A percentile compares a stretch with the other conserved stretches of the same genome.
phyloP scores from a whole-genome alignment of 192 early-diverging fungal genomes.

The Coemansia sp. region DNA sequence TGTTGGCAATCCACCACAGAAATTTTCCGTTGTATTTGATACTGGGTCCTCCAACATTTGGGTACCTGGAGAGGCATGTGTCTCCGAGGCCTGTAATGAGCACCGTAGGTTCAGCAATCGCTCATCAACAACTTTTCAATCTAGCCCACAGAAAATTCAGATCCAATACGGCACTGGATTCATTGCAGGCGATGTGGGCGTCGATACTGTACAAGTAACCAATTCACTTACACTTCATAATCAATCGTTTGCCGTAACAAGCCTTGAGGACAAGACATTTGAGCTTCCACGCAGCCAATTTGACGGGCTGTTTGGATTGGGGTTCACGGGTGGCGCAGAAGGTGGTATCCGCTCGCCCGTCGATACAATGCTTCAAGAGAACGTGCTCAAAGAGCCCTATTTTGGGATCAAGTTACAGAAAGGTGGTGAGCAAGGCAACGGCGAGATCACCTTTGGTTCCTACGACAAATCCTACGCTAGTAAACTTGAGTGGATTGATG shows the following conservation, averaged over 20 bases:
- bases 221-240: constrained; percentile 32
- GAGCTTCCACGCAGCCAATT: constrained; percentile 48
- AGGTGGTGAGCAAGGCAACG: constrained; percentile 31
- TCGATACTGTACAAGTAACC: constrained; percentile 58
- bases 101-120: constrained; percentile 77
- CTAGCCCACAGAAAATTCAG: constrained; percentile 64
- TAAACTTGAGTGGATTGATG: constrained; percentile 54
- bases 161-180: constrained; percentile 94
- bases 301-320: constrained; percentile 57
- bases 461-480: constrained; percentile 50
- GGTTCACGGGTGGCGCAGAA: constrained; percentile 45
- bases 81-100: constrained; percentile 71
- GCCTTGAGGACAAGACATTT: constrained; percentile 45
- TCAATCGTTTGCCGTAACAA: constrained; percentile 52
- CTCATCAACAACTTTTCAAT: constrained; percentile 65
- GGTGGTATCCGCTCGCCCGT: constrained; percentile 43
- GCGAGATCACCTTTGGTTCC: constrained; percentile 55
- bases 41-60: constrained; percentile 73
- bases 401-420: constrained; percentile 46
- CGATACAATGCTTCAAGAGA: constrained; percentile 41
- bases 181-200: constrained; percentile 88
- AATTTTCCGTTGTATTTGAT: constrained; percentile 68
- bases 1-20: constrained; percentile 68
- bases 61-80: constrained; percentile 69
- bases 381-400: constrained; percentile 33